These are phyloP conservation scores for Pholiota conissans DNA, from an alignment of 768 basidiomycete species.

Conservation along the genomic window DNA sequence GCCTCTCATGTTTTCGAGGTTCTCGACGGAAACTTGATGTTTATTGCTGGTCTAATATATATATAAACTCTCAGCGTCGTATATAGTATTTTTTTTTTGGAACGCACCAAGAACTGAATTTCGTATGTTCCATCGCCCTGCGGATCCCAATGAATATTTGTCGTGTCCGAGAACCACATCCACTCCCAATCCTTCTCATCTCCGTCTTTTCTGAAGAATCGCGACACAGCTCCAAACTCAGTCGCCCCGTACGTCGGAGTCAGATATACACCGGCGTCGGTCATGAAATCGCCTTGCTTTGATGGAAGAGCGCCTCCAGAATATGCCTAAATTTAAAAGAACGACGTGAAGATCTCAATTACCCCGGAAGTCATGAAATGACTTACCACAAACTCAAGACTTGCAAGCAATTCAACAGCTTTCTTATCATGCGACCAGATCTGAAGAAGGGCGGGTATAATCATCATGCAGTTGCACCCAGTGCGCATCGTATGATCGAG, in stretches of 20 bases:
- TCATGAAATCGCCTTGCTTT: slow-evolving; percentile 34
- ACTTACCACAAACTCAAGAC: slow-evolving; percentile 23
- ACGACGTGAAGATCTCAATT: not conserved
- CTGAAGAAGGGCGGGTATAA: slow-evolving; percentile 39
- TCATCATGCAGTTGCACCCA: slow-evolving; percentile 28
- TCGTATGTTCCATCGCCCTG: slow-evolving; percentile 40
- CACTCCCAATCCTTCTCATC: slow-evolving; percentile 32
- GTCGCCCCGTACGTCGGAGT: slow-evolving; percentile 26
- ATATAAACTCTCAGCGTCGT: too few species aligned
- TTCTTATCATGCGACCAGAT: slow-evolving; percentile 32
- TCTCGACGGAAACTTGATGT: slow-evolving; percentile 36
- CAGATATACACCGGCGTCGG: slow-evolving; percentile 33
- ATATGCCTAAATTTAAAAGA: slow-evolving; percentile 24
- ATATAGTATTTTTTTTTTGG: too few species aligned
- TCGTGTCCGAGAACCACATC: slow-evolving; percentile 25
- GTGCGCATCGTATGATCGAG: slow-evolving; percentile 30
- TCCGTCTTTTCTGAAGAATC: slow-evolving; percentile 12
- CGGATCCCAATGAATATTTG: slow-evolving; percentile 31
- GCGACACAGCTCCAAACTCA: slow-evolving; percentile 28
- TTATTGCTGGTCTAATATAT: slow-evolving; percentile 25
- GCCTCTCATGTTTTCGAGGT: slow-evolving; percentile 33
- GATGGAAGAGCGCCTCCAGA: slow-evolving; percentile 37
- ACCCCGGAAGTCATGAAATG: not conserved
- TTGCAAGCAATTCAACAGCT: slow-evolving; percentile 22
- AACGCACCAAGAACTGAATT: slow-evolving; percentile 34